phyloP scores from a whole-genome alignment of 169 alveolate genomes.

The Sarcocystis neurona region DNA sequence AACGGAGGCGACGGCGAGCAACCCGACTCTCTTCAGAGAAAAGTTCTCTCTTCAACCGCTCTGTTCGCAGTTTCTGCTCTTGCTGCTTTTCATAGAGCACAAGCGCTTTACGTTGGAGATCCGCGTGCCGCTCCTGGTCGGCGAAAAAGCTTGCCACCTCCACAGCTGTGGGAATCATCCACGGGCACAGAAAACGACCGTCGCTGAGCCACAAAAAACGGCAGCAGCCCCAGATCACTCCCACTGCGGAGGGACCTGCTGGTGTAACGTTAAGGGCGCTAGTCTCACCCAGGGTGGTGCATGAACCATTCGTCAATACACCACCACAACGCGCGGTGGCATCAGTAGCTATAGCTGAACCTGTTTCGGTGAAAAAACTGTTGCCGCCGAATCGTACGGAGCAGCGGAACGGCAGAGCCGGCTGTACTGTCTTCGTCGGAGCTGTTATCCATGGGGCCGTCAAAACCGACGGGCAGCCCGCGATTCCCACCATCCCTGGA shows the following conservation, averaged over 20 bases:
- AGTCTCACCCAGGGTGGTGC: neutral
- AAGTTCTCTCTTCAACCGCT: neutral
- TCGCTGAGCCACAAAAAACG: conserved; percentile 79
- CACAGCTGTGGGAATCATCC: conserved; percentile 72
- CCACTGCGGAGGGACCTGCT: conserved; percentile 58
- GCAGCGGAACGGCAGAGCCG: conserved; percentile 69
- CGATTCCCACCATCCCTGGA: no score
- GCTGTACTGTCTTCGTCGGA: conserved; percentile 65
- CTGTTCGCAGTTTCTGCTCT: neutral
- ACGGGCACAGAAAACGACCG: conserved; percentile 76
- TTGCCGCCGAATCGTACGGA: conserved; percentile 41
- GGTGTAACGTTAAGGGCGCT: neutral
- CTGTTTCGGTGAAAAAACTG: neutral
- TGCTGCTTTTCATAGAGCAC: neutral
- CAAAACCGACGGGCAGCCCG: no score
- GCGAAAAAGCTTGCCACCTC: conserved; percentile 59
- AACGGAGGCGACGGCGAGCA: no score
- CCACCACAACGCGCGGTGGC: neutral
- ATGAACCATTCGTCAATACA: no score
- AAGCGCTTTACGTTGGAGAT: no score
- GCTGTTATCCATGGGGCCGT: no score
- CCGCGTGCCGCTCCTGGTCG: conserved; percentile 24
- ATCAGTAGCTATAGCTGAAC: neutral
- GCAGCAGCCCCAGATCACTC: conserved; percentile 73
- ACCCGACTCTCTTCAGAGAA: no score